These are phyloP conservation scores for Henningerozyma blattae DNA, from an alignment of 805 yeast genomes.

Conservation along the genomic window DNA sequence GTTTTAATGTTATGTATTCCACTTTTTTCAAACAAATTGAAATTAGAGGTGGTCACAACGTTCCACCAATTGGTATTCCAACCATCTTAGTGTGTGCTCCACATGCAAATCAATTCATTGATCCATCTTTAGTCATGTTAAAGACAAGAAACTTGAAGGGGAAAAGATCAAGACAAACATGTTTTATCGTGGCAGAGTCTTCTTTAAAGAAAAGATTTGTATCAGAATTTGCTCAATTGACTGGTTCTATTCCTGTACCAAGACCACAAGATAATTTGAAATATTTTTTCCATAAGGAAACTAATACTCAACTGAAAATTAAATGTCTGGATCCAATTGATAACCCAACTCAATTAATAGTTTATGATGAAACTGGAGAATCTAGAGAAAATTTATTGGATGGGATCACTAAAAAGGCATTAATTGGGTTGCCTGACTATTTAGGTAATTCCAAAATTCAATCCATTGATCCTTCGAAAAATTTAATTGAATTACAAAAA, in stretches of 20 bases:
- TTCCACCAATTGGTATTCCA: constrained; percentile 29
- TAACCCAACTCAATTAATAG: constrained; percentile 36
- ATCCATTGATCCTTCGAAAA: constrained; percentile 59
- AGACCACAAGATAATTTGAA: constrained; percentile 78
- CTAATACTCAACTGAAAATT: constrained; percentile 46
- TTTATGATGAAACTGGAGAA: constrained; percentile 5
- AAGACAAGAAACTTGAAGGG: constrained; percentile 41
- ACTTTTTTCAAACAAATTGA: constrained; percentile 63
- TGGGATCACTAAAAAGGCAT: constrained; percentile 49
- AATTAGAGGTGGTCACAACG: constrained; percentile 43
- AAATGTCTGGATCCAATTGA: constrained; percentile 35
- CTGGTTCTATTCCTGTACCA: constrained; percentile 77
- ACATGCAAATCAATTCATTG: constrained; percentile 82
- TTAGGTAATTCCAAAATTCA: constrained; percentile 66
- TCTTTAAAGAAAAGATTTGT: constrained; percentile 54
- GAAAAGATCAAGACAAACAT: constrained; percentile 46
- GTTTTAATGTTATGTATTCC: constrained; percentile 21
- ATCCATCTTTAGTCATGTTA: constrained; percentile 65
- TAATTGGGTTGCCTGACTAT: constrained; percentile 65
- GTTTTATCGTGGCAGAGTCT: constrained; percentile 73
- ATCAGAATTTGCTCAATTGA: constrained; percentile 62
- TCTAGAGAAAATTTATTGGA: constrained; percentile 31
- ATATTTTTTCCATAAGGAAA: constrained; percentile 40
- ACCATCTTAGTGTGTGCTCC: constrained; percentile 76
- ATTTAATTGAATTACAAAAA: constrained; percentile 42